Percentiles rank a stretch among this genome's conserved stretches.
These are phyloP conservation scores for Syncephalastrum contaminatum DNA, from an alignment of 371 early-diverging fungal genomes.

Conservation along the genomic window DNA sequence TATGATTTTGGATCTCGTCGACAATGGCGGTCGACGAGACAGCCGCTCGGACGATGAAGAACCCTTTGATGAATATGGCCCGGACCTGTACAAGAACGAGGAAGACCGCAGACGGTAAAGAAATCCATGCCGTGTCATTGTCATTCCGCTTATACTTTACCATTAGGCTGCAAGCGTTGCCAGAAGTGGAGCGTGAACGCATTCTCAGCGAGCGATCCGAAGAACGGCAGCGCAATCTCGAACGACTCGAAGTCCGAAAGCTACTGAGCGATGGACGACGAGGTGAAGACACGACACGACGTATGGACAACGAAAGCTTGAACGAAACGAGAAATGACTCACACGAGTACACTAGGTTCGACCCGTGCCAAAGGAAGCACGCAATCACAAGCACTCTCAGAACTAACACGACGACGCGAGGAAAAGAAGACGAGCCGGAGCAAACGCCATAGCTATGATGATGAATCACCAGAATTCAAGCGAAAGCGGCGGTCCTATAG, in stretches of 20 bases:
- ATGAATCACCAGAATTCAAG: conserved; percentile 36
- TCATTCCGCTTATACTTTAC: neutral
- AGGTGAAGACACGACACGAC: conserved; percentile 50
- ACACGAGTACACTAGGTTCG: conserved; percentile 37
- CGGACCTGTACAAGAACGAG: conserved; percentile 75
- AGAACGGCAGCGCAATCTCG: conserved; percentile 54
- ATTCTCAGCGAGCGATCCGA: conserved; percentile 79
- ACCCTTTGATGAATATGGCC: conserved; percentile 72
- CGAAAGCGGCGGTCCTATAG: conserved; percentile 19
- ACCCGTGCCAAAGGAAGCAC: conserved; percentile 56
- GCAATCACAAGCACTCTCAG: conserved; percentile 50
- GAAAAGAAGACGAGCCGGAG: conserved; percentile 39
- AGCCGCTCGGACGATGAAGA: conserved; percentile 53
- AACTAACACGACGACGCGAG: conserved; percentile 55
- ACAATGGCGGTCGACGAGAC: conserved; percentile 9
- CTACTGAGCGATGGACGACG: conserved; percentile 54
- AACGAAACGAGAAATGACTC: neutral
- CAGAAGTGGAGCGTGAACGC: conserved; percentile 77
- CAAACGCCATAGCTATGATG: conserved; percentile 29
- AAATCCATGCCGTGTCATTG: neutral
- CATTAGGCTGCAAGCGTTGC: conserved; percentile 56
- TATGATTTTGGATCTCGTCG: conserved; percentile 20
- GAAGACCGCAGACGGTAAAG: conserved; percentile 64
- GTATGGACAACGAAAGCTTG: conserved; percentile 22
- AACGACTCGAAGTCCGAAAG: conserved; percentile 59